Base-by-base conservation (phyloP, 306 rosid species). In the Trifolium pratense region DNA sequence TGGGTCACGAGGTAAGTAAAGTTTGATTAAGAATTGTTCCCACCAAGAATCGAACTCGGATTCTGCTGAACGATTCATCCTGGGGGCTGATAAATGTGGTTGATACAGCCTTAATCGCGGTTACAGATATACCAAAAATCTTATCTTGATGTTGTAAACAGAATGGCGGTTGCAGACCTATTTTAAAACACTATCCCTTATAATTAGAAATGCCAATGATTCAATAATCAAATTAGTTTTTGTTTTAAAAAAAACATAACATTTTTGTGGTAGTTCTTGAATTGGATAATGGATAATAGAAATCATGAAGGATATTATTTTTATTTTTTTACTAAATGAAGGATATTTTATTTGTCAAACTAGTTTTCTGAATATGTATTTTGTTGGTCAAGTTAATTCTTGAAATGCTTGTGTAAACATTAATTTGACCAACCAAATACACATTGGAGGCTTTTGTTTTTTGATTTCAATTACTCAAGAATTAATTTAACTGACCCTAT, bases 131-230 rank as follows among this genome's bases (percentile, higher is more conserved):
- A 56, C 12, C 0, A 13, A 7, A 26, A 26, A 58, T 15, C 13
- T 26, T 29, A 59, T 31, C 42, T 59, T 59, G 40, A 59, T 29
- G 42, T 29, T 3, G 4, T 57, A 23, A 11, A 18, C 13, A 51
- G 10, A 49, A 17, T 17, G 1, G 25, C 1, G 10, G 56, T 26
- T 26, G 31, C 5, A 3, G 31, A 26, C 31, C 31, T 26, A 3
- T 25, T 26, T 26, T 26, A 26, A 26, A 26, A 26, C 31, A 26
- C 31, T 26, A 26, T 26, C 31, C 31, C 15, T 2, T 55, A 55
- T 55, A 10, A 55, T 20, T 56, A 49, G 39, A 75, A 70, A 62
- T 78, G 64, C 1, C 56, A n/a, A 14, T 58, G 12, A 6, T 16
- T 12, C 5, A 23, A 23, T 56, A 12, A 8, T 56, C n/a, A 58